Percentiles rank a stretch among this genome's conserved stretches.
Evolutionary conservation across 2,329 filamentous ascomycete genomes (phyloP).

Genomic region (Verticillium tricorpus): DNA sequence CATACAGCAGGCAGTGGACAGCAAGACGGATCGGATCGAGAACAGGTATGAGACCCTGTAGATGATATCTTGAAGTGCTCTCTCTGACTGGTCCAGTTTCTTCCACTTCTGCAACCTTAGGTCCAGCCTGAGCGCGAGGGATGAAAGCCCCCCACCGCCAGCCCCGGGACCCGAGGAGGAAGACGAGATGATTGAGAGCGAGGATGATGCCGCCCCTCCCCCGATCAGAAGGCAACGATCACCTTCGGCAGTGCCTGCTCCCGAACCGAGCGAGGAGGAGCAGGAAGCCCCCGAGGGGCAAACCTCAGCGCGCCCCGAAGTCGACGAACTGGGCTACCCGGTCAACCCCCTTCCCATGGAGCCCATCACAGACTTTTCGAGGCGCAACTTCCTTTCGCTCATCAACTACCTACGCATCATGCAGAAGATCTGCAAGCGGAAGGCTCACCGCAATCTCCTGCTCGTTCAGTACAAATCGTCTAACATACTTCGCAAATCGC

Average conservation of each 20-base stretch:
- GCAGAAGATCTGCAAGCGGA: conserved; percentile 95
- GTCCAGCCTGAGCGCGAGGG: conserved; percentile 43
- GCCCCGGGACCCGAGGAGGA: conserved; percentile 28
- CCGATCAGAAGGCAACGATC: conserved; percentile 65
- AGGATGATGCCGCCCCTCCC: conserved; percentile 79
- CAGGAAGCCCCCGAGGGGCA: conserved; percentile 25
- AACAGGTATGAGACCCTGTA: conserved; percentile 55
- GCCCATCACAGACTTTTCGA: conserved; percentile 85
- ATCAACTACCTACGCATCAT: conserved; percentile 95
- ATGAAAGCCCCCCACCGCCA: conserved; percentile 11
- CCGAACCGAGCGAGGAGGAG: conserved; percentile 20
- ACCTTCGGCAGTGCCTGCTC: conserved; percentile 30
- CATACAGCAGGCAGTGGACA: conserved; percentile 83
- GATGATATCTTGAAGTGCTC: conserved; percentile 9
- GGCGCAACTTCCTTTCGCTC: conserved; percentile 89
- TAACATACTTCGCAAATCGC: conserved; percentile 83
- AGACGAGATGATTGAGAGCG: conserved; percentile 45
- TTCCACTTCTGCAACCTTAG: conserved; percentile 82
- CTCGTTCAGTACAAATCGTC: conserved; percentile 95
- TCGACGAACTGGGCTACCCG: conserved; percentile 86
- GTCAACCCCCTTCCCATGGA: conserved; percentile 63
- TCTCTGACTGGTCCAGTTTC: conserved; percentile 52
- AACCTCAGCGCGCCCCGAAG: conserved; percentile 46
- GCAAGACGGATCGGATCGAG: conserved; percentile 76
- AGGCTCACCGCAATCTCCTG: conserved; percentile 89